These are phyloP conservation scores for Phytophthora foliorum DNA, from an alignment of 352 stramenopile species.

Conservation along the genomic window DNA sequence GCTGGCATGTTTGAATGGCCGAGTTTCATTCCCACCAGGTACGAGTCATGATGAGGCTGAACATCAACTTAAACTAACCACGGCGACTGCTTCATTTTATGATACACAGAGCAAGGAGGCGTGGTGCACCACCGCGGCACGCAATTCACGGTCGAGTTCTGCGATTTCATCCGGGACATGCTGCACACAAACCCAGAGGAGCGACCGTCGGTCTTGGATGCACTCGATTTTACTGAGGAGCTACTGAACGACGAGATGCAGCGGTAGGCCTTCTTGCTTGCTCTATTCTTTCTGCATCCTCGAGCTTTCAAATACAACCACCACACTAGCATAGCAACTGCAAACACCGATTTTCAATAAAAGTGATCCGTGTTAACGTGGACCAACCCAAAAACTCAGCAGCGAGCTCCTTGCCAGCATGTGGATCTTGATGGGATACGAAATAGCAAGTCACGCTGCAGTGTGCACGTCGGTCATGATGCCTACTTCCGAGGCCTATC, in stretches of 20 bases:
- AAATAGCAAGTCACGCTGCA: slow-evolving; percentile 13
- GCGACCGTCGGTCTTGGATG: slow-evolving; percentile 79
- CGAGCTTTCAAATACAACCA: slow-evolving; percentile 17
- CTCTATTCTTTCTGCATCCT: slow-evolving; percentile 10
- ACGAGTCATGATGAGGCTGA: neutral
- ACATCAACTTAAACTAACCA: neutral
- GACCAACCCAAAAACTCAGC: slow-evolving; percentile 19
- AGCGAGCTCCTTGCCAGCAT: slow-evolving; percentile 17
- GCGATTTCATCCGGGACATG: slow-evolving; percentile 91
- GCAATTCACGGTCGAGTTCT: slow-evolving; percentile 84
- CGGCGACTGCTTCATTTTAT: too few relatives aligned
- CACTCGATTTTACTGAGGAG: slow-evolving; percentile 86
- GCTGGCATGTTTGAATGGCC: slow-evolving; percentile 81
- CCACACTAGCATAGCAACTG: neutral
- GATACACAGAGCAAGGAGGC: slow-evolving; percentile 63
- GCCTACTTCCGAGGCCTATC: neutral
- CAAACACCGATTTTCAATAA: slow-evolving; percentile 20
- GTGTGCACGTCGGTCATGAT: neutral
- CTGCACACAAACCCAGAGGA: slow-evolving; percentile 86
- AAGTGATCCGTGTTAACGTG: slow-evolving; percentile 35
- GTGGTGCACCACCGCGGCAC: slow-evolving; percentile 71
- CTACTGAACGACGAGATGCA: slow-evolving; percentile 76
- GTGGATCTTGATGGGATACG: slow-evolving; percentile 12
- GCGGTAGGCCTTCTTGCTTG: slow-evolving; percentile 31
- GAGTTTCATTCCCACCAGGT: slow-evolving; percentile 80